Percentiles rank a stretch among this genome's conserved stretches.
Conservation (phyloP, 345 rosid genomes). For the Populus nigra region DNA sequence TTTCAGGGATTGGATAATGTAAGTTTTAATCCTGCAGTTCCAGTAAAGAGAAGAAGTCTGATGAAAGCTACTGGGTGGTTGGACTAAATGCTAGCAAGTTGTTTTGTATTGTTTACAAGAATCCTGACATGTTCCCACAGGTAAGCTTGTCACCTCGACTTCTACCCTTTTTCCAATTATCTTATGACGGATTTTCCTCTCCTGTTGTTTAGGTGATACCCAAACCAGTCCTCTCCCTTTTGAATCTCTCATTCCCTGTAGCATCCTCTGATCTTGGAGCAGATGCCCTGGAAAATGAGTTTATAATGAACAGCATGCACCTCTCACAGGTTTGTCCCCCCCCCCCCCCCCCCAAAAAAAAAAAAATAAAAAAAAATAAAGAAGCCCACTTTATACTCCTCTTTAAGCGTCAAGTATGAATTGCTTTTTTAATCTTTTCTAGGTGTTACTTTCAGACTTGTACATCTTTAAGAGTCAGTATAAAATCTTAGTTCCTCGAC, state of each 20-base stretch:
- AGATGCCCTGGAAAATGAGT: conserved; percentile 85
- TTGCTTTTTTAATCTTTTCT: neutral
- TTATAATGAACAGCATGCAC: conserved; percentile 60
- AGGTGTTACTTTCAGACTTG: neutral
- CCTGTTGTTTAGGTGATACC: conserved; percentile 69
- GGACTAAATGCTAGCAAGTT: conserved; percentile 69
- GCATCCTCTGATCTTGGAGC: conserved; percentile 94
- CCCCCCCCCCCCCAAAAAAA: neutral
- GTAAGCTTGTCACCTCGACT: conserved; percentile 31
- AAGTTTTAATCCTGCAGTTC: conserved; percentile 44
- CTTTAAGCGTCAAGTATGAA: neutral
- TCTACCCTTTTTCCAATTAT: conserved; percentile 9
- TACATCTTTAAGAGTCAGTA: neutral
- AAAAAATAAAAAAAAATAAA: no score
- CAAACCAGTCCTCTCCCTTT: conserved; percentile 70
- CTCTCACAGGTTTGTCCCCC: conserved; percentile 57
- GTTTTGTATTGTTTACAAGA: conserved; percentile 70
- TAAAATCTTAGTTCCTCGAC: no score
- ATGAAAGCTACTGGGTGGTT: conserved; percentile 85
- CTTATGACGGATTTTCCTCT: conserved; percentile 14
- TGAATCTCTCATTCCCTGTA: conserved; percentile 70
- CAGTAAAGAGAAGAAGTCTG: conserved; percentile 58
- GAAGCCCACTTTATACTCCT: neutral
- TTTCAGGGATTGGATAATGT: neutral
- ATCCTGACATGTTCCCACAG: conserved; percentile 73